phyloP scores from a whole-genome alignment of 1,284 basidiomycete genomes.

The Trametes polyzona region DNA sequence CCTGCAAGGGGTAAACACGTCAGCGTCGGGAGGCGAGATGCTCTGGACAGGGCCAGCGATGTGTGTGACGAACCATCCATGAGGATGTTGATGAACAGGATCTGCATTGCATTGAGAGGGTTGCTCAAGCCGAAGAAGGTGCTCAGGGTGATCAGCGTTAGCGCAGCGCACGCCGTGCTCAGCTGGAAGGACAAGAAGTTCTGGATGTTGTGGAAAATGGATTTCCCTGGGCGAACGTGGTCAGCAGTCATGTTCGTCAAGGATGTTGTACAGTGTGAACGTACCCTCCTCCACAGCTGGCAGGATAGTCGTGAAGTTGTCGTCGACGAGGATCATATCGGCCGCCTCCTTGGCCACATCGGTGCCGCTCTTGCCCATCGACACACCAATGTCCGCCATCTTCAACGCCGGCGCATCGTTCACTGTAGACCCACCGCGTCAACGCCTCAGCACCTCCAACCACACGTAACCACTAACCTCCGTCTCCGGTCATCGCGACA shows the following conservation, averaged over 20 bases:
- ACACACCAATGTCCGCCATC: constrained; percentile 97
- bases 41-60: background rate
- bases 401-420: constrained; percentile 97
- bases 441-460: background rate
- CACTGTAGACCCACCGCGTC: constrained; percentile 49
- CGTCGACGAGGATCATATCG: constrained; percentile 96
- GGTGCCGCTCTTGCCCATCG: constrained; percentile 96
- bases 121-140: constrained; percentile 89
- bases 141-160: constrained; percentile 93
- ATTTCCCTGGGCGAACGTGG: constrained; percentile 66
- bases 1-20: constrained; percentile 52
- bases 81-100: constrained; percentile 97
- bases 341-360: constrained; percentile 99
- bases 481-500: constrained; percentile 98
- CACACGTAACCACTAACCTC: constrained; percentile 49
- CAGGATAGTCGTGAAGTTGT: constrained; percentile 95
- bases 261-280: too few species aligned
- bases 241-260: background rate
- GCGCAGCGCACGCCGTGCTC: constrained; percentile 92
- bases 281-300: constrained; percentile 94
- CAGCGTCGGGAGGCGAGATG: background rate
- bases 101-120: constrained; percentile 98
- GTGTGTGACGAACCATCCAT: constrained; percentile 81
- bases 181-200: constrained; percentile 98
- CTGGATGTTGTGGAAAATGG: constrained; percentile 98